A percentile compares a stretch with the other conserved stretches of the same genome.
Evolutionary conservation across 495 filamentous ascomycete genomes (phyloP).

Genomic region (Hypoxylon rickii): DNA sequence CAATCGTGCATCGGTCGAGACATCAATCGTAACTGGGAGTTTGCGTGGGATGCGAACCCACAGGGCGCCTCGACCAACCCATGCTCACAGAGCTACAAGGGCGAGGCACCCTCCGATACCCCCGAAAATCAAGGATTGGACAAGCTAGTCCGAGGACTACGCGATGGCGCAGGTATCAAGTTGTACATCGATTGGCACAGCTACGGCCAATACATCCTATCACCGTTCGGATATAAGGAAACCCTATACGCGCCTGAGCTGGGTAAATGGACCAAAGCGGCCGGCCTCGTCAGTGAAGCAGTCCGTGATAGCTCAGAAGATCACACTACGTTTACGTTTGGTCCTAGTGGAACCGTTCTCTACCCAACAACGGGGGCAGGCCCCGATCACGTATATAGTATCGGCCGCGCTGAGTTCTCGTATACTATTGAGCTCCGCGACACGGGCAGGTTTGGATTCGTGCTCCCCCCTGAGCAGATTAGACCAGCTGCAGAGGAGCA

Average conservation of each 20-base stretch:
- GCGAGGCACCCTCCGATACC: conserved; percentile 36
- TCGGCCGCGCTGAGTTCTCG: conserved; percentile 49
- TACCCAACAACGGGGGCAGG: conserved; percentile 52
- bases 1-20: conserved; percentile 51
- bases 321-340: conserved; percentile 41
- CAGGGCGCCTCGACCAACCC: conserved; percentile 52
- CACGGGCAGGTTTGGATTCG: conserved; percentile 52
- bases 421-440: conserved; percentile 56
- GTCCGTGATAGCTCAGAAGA: conserved; percentile 49
- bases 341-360: conserved; percentile 54
- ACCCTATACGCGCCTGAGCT: conserved; percentile 42
- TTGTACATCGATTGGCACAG: conserved; percentile 57
- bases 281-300: conserved; percentile 39
- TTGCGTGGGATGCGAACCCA: conserved; percentile 47
- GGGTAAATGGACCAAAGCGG: conserved; percentile 47
- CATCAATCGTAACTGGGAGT: conserved; percentile 60
- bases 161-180: conserved; percentile 44
- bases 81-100: conserved; percentile 53
- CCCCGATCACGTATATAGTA: conserved; percentile 53
- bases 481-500: conserved; percentile 46
- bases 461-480: conserved; percentile 53
- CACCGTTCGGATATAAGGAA: conserved; percentile 28
- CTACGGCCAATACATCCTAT: conserved; percentile 47
- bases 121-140: conserved; percentile 34
- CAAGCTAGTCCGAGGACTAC: conserved; percentile 44